phyloP scores from a whole-genome alignment of 805 yeast species.

The Saccharomycopsis microspora region DNA sequence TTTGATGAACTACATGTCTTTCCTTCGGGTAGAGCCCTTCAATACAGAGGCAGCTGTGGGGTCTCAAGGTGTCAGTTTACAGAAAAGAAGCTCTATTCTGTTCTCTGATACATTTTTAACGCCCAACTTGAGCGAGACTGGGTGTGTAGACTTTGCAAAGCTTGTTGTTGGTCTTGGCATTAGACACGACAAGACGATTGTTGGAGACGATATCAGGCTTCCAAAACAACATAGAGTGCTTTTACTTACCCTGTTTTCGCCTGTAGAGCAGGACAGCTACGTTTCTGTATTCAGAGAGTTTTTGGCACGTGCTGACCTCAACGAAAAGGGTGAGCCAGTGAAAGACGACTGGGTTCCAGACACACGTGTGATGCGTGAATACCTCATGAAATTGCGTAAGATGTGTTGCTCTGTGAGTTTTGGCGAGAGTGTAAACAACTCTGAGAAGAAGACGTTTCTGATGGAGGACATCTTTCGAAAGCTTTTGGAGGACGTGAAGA shows the following conservation, averaged over 20 bases:
- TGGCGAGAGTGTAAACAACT: constrained; percentile 19
- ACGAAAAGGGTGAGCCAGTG: constrained; percentile 38
- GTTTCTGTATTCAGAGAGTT: constrained; percentile 52
- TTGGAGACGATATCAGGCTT: constrained; percentile 58
- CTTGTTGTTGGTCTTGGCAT: constrained; percentile 48
- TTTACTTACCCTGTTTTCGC: constrained; percentile 63
- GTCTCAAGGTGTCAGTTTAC: constrained; percentile 1
- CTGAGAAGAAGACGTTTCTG: constrained; percentile 28
- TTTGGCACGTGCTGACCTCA: constrained; percentile 40
- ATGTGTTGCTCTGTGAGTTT: constrained; percentile 72
- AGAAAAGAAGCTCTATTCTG: constrained; percentile 4
- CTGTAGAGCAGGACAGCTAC: constrained; percentile 80
- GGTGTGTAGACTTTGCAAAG: constrained; percentile 29
- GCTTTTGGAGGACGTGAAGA: constrained; percentile 47
- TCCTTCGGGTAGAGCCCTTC: constrained; percentile 60
- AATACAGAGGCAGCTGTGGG: constrained; percentile 21
- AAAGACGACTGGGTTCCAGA: constrained; percentile 39
- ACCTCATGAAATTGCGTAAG: constrained; percentile 64
- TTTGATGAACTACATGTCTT: constrained; percentile 57
- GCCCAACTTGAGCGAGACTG: background rate
- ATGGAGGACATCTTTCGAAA: constrained; percentile 58
- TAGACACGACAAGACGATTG: constrained; percentile 80
- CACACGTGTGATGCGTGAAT: constrained; percentile 40
- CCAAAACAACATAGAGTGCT: constrained; percentile 72
- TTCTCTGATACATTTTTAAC: background rate